Evolutionary conservation across 176 grass and related monocot genomes (phyloP), one percentile per base, ranked within the genome.

Genomic region (Rhynchospora breviuscula): DNA sequence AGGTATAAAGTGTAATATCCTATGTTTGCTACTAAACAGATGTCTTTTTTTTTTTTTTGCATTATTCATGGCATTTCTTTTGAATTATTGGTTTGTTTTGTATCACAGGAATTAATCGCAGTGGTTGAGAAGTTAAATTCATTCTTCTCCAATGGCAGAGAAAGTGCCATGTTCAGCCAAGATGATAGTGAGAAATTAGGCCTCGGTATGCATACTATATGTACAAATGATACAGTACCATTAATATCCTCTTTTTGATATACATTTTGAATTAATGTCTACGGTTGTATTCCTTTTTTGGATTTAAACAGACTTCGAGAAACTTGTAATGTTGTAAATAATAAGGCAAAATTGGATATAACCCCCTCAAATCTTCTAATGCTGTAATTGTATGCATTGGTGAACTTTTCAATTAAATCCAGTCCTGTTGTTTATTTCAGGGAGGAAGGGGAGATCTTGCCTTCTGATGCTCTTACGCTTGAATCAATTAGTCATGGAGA

Each of bases 361-460:
- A n/a, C n/a, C n/a, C n/a, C n/a, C n/a, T n/a, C n/a, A n/a, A n/a
- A n/a, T n/a, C n/a, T n/a, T n/a, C n/a, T n/a, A n/a, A n/a, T n/a
- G n/a, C n/a, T n/a, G n/a, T 7, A 11, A 44, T 14, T 74, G 18
- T 49, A 73, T 10, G 6, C 66, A 51, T 74, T 74, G 70, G 70
- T 51, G 45, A 74, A 74, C 45, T 25, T 51, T 23, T 74, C 45
- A 6, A 25, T 18, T 2, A 51, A 74, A 51, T 46, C 51, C 19
- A 74, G 51, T 82, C 26, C 26, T 0, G 0, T 1, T 86, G 35
- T 87, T 81, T 47, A 8, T 62, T 88, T 52, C 73, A 98, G 95
- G 92, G 60, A 81, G 86, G 59, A 95, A 95, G 85, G 95, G 92
- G 85, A 88, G 90, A 84, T 90, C 92, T 4, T 98, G 85, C 74